These are phyloP conservation scores for Cyclotella kingstonii DNA, from an alignment of 108 stramenopile genomes.

Conservation along the genomic window DNA sequence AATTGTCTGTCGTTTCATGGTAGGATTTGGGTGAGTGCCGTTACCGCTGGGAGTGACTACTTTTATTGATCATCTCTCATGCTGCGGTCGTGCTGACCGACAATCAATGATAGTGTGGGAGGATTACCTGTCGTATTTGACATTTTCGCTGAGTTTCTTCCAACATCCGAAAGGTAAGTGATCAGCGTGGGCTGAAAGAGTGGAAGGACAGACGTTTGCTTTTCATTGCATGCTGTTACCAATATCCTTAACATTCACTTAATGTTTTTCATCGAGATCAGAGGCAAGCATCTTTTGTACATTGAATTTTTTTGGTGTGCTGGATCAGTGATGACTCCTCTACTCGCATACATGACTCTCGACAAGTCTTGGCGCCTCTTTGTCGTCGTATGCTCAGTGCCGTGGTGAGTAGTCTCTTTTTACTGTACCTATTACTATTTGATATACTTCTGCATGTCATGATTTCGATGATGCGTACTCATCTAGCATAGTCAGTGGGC, in stretches of 20 bases:
- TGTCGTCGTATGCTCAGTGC: slow-evolving; percentile 60
- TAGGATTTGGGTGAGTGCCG: slow-evolving; percentile 67
- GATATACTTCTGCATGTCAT: no score
- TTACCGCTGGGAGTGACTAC: not conserved
- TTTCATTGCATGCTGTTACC: no score
- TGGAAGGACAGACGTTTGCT: no score
- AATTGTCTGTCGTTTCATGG: slow-evolving; percentile 50
- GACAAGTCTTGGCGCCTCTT: slow-evolving; percentile 63
- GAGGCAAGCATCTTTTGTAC: slow-evolving; percentile 57
- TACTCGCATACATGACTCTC: slow-evolving; percentile 59
- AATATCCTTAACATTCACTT: no score
- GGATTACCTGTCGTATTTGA: slow-evolving; percentile 82
- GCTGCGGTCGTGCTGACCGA: no score
- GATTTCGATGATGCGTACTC: no score
- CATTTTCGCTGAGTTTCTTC: slow-evolving; percentile 74
- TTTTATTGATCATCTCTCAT: not conserved
- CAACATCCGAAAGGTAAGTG: slow-evolving; percentile 46
- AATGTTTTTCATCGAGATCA: slow-evolving; percentile 1
- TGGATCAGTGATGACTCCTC: slow-evolving; percentile 65
- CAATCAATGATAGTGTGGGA: slow-evolving; percentile 40
- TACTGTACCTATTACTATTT: no score
- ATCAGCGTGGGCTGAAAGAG: no score
- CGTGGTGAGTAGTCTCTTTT: no score
- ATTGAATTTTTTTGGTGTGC: slow-evolving; percentile 87
- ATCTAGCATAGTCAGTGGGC: slow-evolving; percentile 41